These are phyloP conservation scores for Postia placenta DNA, from an alignment of 768 basidiomycete genomes.

Conservation along the genomic window DNA sequence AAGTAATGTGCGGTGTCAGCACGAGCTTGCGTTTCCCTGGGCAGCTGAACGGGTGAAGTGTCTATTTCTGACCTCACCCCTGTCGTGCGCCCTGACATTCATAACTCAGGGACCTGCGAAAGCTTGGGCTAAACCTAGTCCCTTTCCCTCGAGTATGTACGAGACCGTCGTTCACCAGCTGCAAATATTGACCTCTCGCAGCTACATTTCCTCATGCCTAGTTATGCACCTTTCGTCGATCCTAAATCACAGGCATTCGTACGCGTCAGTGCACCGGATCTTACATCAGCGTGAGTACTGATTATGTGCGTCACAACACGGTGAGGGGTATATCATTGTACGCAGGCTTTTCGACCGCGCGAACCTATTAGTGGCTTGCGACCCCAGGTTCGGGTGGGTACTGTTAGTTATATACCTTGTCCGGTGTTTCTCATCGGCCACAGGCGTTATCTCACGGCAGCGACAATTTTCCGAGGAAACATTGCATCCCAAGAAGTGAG, in stretches of 20 bases:
- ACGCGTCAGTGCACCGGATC: constrained; percentile 53
- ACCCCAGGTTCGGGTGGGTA: constrained; percentile 69
- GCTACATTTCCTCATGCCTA: constrained; percentile 96
- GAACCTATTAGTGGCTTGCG: constrained; percentile 77
- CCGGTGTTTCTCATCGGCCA: neutral
- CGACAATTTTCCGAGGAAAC: constrained; percentile 82
- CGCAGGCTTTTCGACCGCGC: constrained; percentile 71
- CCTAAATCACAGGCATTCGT: constrained; percentile 57
- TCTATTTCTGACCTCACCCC: neutral
- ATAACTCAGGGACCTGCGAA: constrained; percentile 65
- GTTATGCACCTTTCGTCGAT: constrained; percentile 86
- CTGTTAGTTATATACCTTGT: neutral
- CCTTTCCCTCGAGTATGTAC: constrained; percentile 85
- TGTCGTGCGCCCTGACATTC: neutral
- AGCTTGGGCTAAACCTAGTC: constrained; percentile 89
- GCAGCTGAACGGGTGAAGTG: constrained; percentile 77
- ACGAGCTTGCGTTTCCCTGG: constrained; percentile 93
- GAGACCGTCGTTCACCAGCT: neutral
- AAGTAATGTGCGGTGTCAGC: constrained; percentile 92
- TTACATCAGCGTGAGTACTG: constrained; percentile 62
- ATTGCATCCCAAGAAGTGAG: constrained; percentile 76
- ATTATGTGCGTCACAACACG: neutral
- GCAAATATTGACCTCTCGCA: constrained; percentile 26
- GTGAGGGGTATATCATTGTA: neutral
- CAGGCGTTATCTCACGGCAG: constrained; percentile 83